Base-by-base conservation (phyloP, 331 rosid genomes). In the Malus hybrid region DNA sequence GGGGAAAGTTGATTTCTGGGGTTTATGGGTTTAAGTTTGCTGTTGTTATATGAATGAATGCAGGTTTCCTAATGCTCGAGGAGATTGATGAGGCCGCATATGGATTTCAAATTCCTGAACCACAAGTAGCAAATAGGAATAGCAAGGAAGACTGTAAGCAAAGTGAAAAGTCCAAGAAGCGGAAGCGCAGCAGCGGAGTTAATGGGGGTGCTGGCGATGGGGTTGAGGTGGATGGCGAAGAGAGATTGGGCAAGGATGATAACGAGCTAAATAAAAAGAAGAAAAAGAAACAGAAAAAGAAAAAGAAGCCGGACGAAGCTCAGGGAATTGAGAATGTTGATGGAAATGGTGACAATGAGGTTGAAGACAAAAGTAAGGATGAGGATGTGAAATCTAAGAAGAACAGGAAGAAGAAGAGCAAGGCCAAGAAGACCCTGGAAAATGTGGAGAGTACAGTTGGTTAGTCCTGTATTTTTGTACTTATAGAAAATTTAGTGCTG, bases 31-130 rank as follows among this genome's bases (percentile, higher is more conserved):
- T 70, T 62, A 48, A 33, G 39, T 60, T 76, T 55, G 10, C 66
- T n/a, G 8, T 32, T 33, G 8, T 10, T 12, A 65, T 60, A 52
- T 77, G 62, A 65, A 61, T 74, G 28, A 12, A 15, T 72, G 29
- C 77, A 88, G 99, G 99, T 46, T 94, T 91, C 80, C 92, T 91
- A 67, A 84, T 93, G 56, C 88, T 94, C 6, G 99, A 94, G 83
- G 99, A 91, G 93, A 88, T 94, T 80, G 92, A 86, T 4, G 97
- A 94, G 69, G 82, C 87, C 14, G 86, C 63, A 10, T 94, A 91
- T 77, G 93, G 90, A 22, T 76, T 88, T 67, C 74, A 66, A 28
- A 79, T 90, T 84, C 96, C 95, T 5, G 71, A 86, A 72, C 86
- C 84, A 39, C 85, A 75, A 81, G 74, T 70, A 71, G 72, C 8